phyloP scores from a whole-genome alignment of 2,329 filamentous ascomycete species.

The Cercospora beticola region DNA sequence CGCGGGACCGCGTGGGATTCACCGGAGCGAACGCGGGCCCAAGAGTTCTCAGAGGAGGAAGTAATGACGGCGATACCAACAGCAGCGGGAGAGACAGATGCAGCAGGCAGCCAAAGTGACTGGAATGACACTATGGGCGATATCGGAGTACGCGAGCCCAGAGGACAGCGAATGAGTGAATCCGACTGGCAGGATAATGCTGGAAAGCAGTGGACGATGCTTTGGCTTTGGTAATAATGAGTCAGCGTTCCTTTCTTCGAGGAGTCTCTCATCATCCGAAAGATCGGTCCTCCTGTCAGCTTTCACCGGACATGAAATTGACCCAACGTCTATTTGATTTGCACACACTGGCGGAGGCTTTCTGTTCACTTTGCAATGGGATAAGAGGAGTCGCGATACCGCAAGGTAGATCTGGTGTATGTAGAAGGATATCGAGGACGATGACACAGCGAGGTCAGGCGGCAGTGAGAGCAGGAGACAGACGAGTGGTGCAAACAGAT shows the following conservation, averaged over 20 bases:
- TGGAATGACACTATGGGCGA: not conserved
- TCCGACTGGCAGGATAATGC: conserved; percentile 21
- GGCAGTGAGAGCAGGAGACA: not conserved
- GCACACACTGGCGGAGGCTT: not conserved
- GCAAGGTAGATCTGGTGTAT: not conserved
- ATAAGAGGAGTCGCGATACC: not conserved
- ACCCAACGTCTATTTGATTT: not conserved
- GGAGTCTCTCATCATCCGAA: not conserved
- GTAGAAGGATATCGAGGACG: not conserved
- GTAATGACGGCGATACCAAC: conserved; percentile 8
- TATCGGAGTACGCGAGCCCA: not conserved
- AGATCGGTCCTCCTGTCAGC: not conserved
- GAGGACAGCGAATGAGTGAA: not conserved
- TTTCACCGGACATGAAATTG: not conserved
- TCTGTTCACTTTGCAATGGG: not conserved
- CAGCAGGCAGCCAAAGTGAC: not conserved
- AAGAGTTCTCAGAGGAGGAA: conserved; percentile 27
- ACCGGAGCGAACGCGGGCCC: conserved; percentile 19
- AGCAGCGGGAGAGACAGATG: not conserved
- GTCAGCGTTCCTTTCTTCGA: not conserved
- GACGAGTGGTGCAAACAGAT: not conserved
- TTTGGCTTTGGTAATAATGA: conserved; percentile 22
- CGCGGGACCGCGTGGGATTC: conserved; percentile 27
- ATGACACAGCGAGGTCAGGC: not conserved
- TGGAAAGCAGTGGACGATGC: conserved; percentile 21